Evolutionary conservation across 2,329 filamentous ascomycete species (phyloP).

Genomic region (Lizonia empirigonia): DNA sequence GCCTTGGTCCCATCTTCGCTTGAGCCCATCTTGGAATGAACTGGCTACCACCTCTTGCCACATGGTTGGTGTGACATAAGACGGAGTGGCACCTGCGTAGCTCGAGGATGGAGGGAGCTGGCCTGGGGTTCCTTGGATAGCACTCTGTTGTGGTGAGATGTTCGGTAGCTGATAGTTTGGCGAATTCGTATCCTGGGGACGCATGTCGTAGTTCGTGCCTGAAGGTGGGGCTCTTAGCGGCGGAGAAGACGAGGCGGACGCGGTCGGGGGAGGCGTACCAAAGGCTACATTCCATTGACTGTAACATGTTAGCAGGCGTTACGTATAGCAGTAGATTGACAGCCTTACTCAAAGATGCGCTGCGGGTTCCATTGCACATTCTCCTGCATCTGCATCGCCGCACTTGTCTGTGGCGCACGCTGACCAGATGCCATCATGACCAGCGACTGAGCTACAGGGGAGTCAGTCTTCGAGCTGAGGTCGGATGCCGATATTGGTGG

Average conservation of each 20-base stretch:
- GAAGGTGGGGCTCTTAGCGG: conserved; percentile 51
- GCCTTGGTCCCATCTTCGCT: conserved; percentile 54
- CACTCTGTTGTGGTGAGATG: conserved; percentile 43
- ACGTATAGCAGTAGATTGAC: neutral
- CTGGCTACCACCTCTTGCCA: conserved; percentile 57
- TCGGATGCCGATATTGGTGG: conserved; percentile 77
- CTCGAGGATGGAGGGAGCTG: conserved; percentile 44
- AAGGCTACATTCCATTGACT: conserved; percentile 97
- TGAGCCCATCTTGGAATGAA: conserved; percentile 50
- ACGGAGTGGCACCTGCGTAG: conserved; percentile 38
- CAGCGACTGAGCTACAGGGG: conserved; percentile 72
- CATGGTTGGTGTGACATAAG: conserved; percentile 57
- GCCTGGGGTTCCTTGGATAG: conserved; percentile 34
- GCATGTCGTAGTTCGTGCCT: conserved; percentile 48
- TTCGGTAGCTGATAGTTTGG: conserved; percentile 44
- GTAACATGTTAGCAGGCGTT: conserved; percentile 23
- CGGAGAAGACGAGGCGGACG: conserved; percentile 52
- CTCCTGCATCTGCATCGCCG: conserved; percentile 66
- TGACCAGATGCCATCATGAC: conserved; percentile 69
- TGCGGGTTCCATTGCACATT: conserved; percentile 80
- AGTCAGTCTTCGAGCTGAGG: conserved; percentile 77
- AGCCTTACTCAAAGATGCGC: conserved; percentile 86
- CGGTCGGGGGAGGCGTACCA: conserved; percentile 64
- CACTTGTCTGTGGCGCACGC: conserved; percentile 56
- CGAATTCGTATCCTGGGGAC: conserved; percentile 43